Conservation (phyloP, 2,329 filamentous ascomycete species). For the Monilinia fructicola region DNA sequence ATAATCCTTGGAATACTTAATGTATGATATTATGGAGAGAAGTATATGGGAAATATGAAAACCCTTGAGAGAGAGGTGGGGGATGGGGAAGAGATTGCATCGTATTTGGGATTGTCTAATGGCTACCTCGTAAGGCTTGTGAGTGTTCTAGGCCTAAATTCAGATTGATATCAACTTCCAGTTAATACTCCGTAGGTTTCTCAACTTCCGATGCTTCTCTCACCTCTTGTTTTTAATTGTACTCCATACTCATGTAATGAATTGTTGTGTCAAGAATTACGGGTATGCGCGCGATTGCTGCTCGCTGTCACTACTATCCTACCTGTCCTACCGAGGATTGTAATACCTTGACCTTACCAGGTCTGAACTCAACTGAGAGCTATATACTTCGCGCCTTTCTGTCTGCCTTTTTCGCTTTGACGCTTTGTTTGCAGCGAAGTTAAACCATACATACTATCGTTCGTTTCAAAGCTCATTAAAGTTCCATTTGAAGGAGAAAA, state of each 20-base stretch:
- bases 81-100: neutral
- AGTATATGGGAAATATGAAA: neutral
- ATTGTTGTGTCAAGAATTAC: too few species aligned
- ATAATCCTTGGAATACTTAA: neutral
- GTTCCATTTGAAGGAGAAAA: too few species aligned
- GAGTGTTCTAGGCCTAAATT: neutral
- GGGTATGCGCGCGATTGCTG: too few species aligned
- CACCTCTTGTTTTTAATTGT: too few species aligned
- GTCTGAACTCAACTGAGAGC: too few species aligned
- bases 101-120: neutral
- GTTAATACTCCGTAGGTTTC: neutral
- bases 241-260: too few species aligned
- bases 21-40: neutral
- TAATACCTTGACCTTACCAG: too few species aligned
- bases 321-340: too few species aligned
- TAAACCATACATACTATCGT: too few species aligned
- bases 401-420: neutral
- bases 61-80: neutral
- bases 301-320: neutral
- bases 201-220: too few species aligned
- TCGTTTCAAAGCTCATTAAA: too few species aligned
- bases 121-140: neutral
- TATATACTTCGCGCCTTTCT: too few species aligned
- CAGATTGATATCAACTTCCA: neutral
- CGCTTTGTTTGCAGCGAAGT: neutral